Base-by-base conservation (phyloP, 768 basidiomycete genomes). In the Antrodiella citrinella region DNA sequence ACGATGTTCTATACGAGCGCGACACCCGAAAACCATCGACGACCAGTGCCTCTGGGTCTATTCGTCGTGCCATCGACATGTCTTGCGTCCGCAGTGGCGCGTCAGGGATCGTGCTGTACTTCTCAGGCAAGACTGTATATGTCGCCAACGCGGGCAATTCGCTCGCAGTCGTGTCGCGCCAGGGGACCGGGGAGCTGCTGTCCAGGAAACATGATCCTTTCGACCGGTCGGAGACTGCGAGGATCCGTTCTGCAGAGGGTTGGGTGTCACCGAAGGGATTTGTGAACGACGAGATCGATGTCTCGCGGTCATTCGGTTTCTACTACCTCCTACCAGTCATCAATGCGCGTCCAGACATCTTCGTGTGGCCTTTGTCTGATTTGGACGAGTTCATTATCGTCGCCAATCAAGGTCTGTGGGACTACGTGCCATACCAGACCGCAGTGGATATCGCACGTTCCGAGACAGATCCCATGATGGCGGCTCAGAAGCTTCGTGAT, bases 321-420 rank as follows among this genome's bases (percentile, higher is more conserved):
- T 97, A 82, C 70, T 82, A 90, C 59, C 80, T 91, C 21, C 76
- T 91, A 43, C 95, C 94, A 0, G 81, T 93, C 26, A 78, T 98
- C 65, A 95, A 95, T 62, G 84, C 96, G 0, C 76, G 86, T 4
- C 95, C 96, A 0, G 80, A 91, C 63, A 78, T 95, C 53, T 72
- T 71, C 56, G 72, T 70, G 3, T 81, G 84, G 54, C 75, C 82
- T 44, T 69, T 99, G 15, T 76, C 81, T 2, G 84, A 90, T 54
- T 76, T 82, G 49, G 96, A 99, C 66, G 95, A 99, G 66, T 96
- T 98, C 61, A 79, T 98, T 59, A 95, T 99, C 69, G 78, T 99
- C 53, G 96, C 85, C 23, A 97, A 98, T 63, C 78, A 82, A 4
- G 91, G 91, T 0, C 65, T 98, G 21, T 99, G 96, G 96, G 87